These are phyloP conservation scores for Cornus controversa DNA, from an alignment of 148 eudicot genomes.

Conservation along the genomic window DNA sequence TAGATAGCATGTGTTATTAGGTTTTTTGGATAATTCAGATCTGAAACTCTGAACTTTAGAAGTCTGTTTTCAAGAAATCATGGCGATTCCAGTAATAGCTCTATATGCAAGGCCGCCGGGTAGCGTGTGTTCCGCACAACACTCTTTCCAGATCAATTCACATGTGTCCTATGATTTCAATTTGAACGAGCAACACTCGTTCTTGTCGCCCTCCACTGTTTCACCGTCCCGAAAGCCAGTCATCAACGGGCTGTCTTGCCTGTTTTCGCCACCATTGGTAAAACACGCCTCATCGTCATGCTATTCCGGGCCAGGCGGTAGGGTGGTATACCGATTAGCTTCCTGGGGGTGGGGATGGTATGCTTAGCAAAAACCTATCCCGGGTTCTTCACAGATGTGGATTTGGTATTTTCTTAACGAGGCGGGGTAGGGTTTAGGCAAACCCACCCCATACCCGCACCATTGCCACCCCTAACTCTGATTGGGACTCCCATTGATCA, in stretches of 20 bases:
- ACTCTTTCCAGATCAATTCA: slow-evolving; percentile 53
- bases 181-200: slow-evolving; percentile 38
- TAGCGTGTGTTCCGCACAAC: slow-evolving; percentile 57
- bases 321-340: no score
- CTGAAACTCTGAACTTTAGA: no score
- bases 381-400: no score
- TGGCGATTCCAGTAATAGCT: slow-evolving; percentile 89
- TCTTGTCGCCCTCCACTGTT: slow-evolving; percentile 47
- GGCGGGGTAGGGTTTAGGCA: no score
- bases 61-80: slow-evolving; percentile 8
- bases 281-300: slow-evolving; percentile 40
- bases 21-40: no score
- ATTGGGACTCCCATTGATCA: no score
- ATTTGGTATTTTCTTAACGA: no score
- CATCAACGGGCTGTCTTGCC: slow-evolving; percentile 59
- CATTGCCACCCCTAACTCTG: no score
- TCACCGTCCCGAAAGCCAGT: slow-evolving; percentile 47
- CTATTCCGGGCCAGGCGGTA: no score
- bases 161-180: slow-evolving; percentile 67
- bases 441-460: no score
- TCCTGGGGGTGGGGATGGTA: no score
- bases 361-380: no score
- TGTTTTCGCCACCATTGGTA: slow-evolving; percentile 40
- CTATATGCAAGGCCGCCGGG: slow-evolving; percentile 75
- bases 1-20: not conserved